Evolutionary conservation across 345 rosid species (phyloP), one percentile per base, ranked within the genome.

Genomic region (Ailanthus altissimus): DNA sequence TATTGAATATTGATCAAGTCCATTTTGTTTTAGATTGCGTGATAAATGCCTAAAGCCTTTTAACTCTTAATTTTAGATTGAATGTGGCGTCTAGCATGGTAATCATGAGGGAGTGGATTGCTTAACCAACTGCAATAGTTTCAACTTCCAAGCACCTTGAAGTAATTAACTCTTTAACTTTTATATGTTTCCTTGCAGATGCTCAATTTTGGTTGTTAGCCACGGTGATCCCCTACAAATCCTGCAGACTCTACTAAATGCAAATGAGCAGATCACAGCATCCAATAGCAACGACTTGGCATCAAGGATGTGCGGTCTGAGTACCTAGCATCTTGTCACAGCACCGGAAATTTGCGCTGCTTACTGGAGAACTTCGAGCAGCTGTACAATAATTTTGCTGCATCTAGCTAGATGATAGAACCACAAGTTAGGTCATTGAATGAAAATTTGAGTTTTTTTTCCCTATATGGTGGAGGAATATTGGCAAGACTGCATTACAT

Each of bases 221-320:
- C 99, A 95, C 67, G 99, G 98, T 18, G 97, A 93, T 90, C 97
- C 98, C 56, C 81, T 95, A 81, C 97, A 95, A 90, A 93, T 95
- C 85, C 78, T 93, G 79, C 98, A 91, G 86, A 89, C 92, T 74
- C 62, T 88, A 70, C 77, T 94, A 40, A 75, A 82, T 45, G 91
- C 95, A n/a, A 87, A 86, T 38, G 83, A 81, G 80, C 80, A 78
- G 72, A 78, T 84, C 50, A 66, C 49, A 14, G 86, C 18, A 69
- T 59, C 81, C 8, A 70, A 43, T 36, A 74, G 75, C 23, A 57
- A 53, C 40, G 79, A 76, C 74, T 51, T 91, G 14, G 79, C 83
- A 13, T 83, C 89, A 40, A 88, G 80, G 76, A 53, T 91, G 72
- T 85, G 77, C 82, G 28, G 85, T 74, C 81, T 85, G 83, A 79